A percentile compares a stretch with the other conserved stretches of the same genome.
Evolutionary conservation across 495 filamentous ascomycete species (phyloP).

Genomic region (Cetradonia linearis): DNA sequence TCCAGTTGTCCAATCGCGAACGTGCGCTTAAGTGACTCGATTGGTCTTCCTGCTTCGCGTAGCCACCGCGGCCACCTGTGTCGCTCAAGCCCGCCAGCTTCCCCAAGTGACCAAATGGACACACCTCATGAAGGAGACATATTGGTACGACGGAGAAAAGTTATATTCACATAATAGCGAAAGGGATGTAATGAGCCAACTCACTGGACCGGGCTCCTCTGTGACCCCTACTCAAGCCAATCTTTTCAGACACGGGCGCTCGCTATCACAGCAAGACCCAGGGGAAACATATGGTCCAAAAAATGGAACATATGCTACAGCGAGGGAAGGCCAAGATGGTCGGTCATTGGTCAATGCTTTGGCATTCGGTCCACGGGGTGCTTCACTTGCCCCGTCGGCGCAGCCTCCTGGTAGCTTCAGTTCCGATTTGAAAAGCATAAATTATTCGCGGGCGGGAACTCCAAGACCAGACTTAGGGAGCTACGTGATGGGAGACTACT

Average conservation of each 20-base stretch:
- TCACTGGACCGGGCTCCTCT: slow-evolving; percentile 52
- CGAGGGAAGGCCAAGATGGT: slow-evolving; percentile 36
- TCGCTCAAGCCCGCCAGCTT: neutral
- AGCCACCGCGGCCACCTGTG: neutral
- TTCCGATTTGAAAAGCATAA: slow-evolving; percentile 72
- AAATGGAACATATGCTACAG: slow-evolving; percentile 35
- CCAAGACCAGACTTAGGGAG: slow-evolving; percentile 55
- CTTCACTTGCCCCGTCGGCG: slow-evolving; percentile 53
- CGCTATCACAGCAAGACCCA: slow-evolving; percentile 38
- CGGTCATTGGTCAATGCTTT: slow-evolving; percentile 50
- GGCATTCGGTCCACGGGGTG: slow-evolving; percentile 51
- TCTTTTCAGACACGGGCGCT: slow-evolving; percentile 46
- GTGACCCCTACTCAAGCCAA: slow-evolving; percentile 63
- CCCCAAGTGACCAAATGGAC: slow-evolving; percentile 9
- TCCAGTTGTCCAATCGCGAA: neutral
- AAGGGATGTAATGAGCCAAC: slow-evolving; percentile 32
- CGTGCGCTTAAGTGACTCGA: neutral
- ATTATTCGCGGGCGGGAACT: slow-evolving; percentile 53
- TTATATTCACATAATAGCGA: neutral
- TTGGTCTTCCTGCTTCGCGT: neutral
- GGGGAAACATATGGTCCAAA: slow-evolving; percentile 37
- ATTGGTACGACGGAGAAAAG: neutral
- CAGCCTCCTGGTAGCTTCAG: slow-evolving; percentile 86
- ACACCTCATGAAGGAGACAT: neutral
- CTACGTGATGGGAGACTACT: slow-evolving; percentile 43